These are phyloP conservation scores for Colletotrichum tropicale DNA, from an alignment of 2,329 filamentous ascomycete species.

Conservation along the genomic window DNA sequence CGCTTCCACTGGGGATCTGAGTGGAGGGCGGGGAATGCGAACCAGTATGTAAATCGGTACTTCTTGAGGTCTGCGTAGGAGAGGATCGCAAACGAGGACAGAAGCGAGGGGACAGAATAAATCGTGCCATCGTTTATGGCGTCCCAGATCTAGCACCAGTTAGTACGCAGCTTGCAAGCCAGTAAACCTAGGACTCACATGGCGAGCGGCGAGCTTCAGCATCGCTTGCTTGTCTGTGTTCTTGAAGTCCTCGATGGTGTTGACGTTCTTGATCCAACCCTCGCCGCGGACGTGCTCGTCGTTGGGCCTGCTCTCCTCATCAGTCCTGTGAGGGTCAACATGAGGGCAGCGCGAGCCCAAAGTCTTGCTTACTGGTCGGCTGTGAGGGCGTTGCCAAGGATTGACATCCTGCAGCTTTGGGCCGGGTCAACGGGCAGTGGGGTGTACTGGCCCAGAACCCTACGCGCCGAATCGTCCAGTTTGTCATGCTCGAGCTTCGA, in stretches of 20 bases:
- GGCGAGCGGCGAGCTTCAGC: slow-evolving; percentile 78
- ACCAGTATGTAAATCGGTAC: slow-evolving; percentile 98
- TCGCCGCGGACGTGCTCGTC: slow-evolving; percentile 80
- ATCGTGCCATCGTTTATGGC: slow-evolving; percentile 96
- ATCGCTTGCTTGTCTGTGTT: slow-evolving; percentile 80
- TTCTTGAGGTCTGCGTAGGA: slow-evolving; percentile 97
- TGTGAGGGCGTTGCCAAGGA: slow-evolving; percentile 84
- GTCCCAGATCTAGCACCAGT: slow-evolving; percentile 79
- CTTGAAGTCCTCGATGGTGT: slow-evolving; percentile 93
- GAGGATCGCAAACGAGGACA: slow-evolving; percentile 86
- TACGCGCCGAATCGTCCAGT: slow-evolving; percentile 90
- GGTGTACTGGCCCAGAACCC: slow-evolving; percentile 88
- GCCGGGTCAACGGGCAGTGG: slow-evolving; percentile 76
- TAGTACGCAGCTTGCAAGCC: neutral
- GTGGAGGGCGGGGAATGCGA: slow-evolving; percentile 92
- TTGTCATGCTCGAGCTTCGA: slow-evolving; percentile 97
- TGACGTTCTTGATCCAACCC: slow-evolving; percentile 94
- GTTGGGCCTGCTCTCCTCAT: slow-evolving; percentile 59
- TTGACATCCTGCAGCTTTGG: slow-evolving; percentile 86
- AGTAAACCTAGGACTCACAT: slow-evolving; percentile 54
- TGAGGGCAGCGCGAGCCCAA: neutral
- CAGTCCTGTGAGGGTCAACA: slow-evolving; percentile 29
- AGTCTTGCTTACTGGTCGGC: slow-evolving; percentile 77
- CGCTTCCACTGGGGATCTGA: slow-evolving; percentile 85
- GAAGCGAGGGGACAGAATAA: slow-evolving; percentile 89